A percentile compares a stretch with the other conserved stretches of the same genome.
phyloP scores from a whole-genome alignment of 2,329 filamentous ascomycete species.

The Mycosphaerelloides madeirae region DNA sequence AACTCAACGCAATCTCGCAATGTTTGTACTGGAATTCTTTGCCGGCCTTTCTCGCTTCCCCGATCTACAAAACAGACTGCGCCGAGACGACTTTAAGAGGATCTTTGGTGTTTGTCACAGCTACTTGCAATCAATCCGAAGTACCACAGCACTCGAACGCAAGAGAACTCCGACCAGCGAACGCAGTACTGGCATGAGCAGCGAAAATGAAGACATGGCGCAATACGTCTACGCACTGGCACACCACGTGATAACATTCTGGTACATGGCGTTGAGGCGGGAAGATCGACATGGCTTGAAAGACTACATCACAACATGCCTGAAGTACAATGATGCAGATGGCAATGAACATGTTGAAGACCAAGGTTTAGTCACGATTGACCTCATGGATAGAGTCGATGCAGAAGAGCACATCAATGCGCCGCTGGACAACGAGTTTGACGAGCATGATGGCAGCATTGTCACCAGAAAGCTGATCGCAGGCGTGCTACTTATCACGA shows the following conservation, averaged over 20 bases:
- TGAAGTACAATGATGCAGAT: slow-evolving; percentile 70
- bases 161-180: slow-evolving; percentile 25
- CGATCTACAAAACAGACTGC: slow-evolving; percentile 41
- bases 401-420: slow-evolving; percentile 59
- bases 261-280: slow-evolving; percentile 87
- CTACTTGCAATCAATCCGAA: slow-evolving; percentile 80
- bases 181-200: slow-evolving; percentile 22
- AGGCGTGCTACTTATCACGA: slow-evolving; percentile 68
- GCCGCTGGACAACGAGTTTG: slow-evolving; percentile 56
- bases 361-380: slow-evolving; percentile 86
- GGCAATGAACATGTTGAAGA: slow-evolving; percentile 78
- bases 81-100: slow-evolving; percentile 85
- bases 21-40: slow-evolving; percentile 96
- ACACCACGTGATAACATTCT: slow-evolving; percentile 93
- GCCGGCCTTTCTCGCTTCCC: slow-evolving; percentile 80
- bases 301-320: slow-evolving; percentile 80
- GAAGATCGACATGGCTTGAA: slow-evolving; percentile 79
- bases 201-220: slow-evolving; percentile 28
- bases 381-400: slow-evolving; percentile 54
- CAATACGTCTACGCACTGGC: slow-evolving; percentile 85
- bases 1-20: slow-evolving; percentile 82
- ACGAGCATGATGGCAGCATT: slow-evolving; percentile 61
- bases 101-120: slow-evolving; percentile 94
- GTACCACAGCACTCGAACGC: slow-evolving; percentile 33
- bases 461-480: slow-evolving; percentile 66